phyloP scores from a whole-genome alignment of 2,329 filamentous ascomycete species.

The Nannizzia gypsea region DNA sequence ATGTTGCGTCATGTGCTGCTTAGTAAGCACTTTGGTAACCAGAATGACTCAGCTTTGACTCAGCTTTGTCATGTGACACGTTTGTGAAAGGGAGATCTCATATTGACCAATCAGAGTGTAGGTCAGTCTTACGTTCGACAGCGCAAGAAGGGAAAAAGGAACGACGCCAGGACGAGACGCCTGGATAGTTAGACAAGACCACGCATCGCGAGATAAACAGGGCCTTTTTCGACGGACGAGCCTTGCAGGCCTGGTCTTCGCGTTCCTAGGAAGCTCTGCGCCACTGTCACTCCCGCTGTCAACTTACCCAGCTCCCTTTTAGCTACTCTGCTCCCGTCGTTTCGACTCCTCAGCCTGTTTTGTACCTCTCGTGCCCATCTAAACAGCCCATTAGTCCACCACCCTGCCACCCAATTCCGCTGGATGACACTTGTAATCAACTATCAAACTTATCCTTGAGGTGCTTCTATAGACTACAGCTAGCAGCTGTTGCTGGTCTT shows the following conservation, averaged over 20 bases:
- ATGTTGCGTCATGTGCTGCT: neutral
- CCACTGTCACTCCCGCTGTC: neutral
- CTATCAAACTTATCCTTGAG: neutral
- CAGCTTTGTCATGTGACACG: neutral
- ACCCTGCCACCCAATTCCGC: neutral
- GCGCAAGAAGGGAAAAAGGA: neutral
- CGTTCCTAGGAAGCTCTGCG: neutral
- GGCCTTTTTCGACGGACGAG: neutral
- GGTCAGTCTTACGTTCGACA: neutral
- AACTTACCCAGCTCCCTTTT: neutral
- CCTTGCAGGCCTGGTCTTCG: neutral
- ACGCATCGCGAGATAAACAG: neutral
- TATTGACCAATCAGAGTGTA: neutral
- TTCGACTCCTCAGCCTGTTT: neutral
- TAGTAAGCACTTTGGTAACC: neutral
- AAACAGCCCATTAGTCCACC: neutral
- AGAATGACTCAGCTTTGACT: neutral
- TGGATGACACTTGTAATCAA: neutral
- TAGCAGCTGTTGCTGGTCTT: neutral
- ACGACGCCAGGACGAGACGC: neutral
- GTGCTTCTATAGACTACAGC: neutral
- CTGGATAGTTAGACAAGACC: too few relatives aligned
- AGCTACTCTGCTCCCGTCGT: neutral
- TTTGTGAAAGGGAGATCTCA: neutral
- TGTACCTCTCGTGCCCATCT: neutral